These are phyloP conservation scores for Ramularia collo-cygni DNA, from an alignment of 2,329 filamentous ascomycete genomes.

Conservation along the genomic window DNA sequence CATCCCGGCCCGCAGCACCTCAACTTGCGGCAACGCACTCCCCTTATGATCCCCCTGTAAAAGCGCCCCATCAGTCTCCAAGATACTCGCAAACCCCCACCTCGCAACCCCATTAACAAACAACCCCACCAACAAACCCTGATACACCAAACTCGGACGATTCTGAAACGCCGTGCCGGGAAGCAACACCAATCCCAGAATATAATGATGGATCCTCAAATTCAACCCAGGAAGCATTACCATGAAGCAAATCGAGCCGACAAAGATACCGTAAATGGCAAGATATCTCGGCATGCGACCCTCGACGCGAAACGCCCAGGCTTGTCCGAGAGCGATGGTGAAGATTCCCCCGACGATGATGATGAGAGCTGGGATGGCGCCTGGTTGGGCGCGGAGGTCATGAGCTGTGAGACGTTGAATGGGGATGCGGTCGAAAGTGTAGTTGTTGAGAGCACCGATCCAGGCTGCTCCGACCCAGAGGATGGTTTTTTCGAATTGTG, in stretches of 20 bases:
- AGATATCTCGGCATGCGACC: slow-evolving; percentile 73
- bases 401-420: slow-evolving; percentile 86
- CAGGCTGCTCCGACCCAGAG: slow-evolving; percentile 87
- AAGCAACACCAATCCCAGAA: slow-evolving; percentile 76
- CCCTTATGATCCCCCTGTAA: slow-evolving; percentile 50
- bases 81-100: slow-evolving; percentile 85
- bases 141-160: slow-evolving; percentile 74
- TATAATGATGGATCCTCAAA: slow-evolving; percentile 91
- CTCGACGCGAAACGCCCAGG: slow-evolving; percentile 80
- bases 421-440: slow-evolving; percentile 90
- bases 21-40: slow-evolving; percentile 51
- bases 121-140: slow-evolving; percentile 80
- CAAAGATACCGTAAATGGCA: slow-evolving; percentile 66
- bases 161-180: slow-evolving; percentile 87
- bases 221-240: slow-evolving; percentile 68
- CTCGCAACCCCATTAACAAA: slow-evolving; percentile 91
- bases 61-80: slow-evolving; percentile 72
- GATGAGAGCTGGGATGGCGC: slow-evolving; percentile 74
- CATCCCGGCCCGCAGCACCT: slow-evolving; percentile 40
- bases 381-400: slow-evolving; percentile 82
- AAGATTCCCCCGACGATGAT: slow-evolving; percentile 67
- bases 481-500: slow-evolving; percentile 83
- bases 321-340: slow-evolving; percentile 63
- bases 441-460: slow-evolving; percentile 87
- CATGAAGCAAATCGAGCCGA: slow-evolving; percentile 59